Base-by-base conservation (phyloP, 768 basidiomycete genomes). In the Cystoderma amianthinum region DNA sequence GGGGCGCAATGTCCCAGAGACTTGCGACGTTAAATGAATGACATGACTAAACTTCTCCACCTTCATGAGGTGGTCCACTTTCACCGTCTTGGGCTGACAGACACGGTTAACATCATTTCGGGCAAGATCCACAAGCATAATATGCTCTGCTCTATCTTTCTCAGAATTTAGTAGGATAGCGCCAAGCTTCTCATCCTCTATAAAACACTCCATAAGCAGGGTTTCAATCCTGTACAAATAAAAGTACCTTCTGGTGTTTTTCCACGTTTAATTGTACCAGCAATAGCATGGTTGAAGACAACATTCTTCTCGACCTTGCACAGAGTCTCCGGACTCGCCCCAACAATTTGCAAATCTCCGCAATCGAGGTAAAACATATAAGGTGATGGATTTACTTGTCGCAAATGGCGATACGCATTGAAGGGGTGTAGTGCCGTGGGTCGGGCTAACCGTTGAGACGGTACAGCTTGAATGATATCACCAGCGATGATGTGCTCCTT, bases 321-420 rank as follows among this genome's bases (percentile, higher is more conserved):
- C 3, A 99, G 69, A 3, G 94, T 97, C 64, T 99, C 96, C 0
- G 96, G 96, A 52, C 91, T 95, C 2, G 96, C 96, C 9, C 96
- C 96, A n/a, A 98, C 93, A 24, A 99, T 72, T 61, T 97, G 93
- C 9, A 95, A 57, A 42, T 90, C 90, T 4, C 89, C 88, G 50
- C 92, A 95, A 53, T 98, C 89, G 51, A 99, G 60, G 58, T 93
- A 99, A 64, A 94, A 99, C 94, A 96, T 97, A 64, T 99, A 98
- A 12, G 96, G 96, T 41, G 91, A 95, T 1, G 96, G 96, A 53
- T 99, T 99, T 46, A 97, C 78, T 53, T 94, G 84, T 34, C 96
- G 83, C 34, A 99, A 72, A 41, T 90, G 87, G 38, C 96, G 74
- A 57, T 98, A 99, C 5, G 85, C 92, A 65, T 98, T 99, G 72